Conservation (phyloP, 805 yeast species). For the Saccharomycopsis amapae region DNA sequence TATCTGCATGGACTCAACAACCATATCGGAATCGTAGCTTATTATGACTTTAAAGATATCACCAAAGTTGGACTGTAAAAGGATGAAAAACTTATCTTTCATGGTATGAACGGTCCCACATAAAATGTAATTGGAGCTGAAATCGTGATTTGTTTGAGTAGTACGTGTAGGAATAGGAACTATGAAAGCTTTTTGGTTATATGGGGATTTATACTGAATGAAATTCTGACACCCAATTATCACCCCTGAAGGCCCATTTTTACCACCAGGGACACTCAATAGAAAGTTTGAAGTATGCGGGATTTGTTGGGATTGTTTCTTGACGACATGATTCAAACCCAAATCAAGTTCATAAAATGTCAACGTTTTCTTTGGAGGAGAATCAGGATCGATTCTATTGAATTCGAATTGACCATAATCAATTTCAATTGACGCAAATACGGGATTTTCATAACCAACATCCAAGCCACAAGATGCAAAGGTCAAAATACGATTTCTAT, state of each 20-base stretch:
- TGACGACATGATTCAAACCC: slow-evolving; percentile 72
- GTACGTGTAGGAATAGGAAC: slow-evolving; percentile 52
- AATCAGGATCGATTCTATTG: slow-evolving; percentile 11
- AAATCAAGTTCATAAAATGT: slow-evolving; percentile 77
- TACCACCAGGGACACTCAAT: slow-evolving; percentile 64
- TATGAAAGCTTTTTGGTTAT: slow-evolving; percentile 28
- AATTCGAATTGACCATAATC: slow-evolving; percentile 36
- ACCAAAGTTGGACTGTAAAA: slow-evolving; percentile 66
- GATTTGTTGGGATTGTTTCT: slow-evolving; percentile 38
- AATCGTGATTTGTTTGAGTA: slow-evolving; percentile 18
- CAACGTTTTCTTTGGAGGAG: slow-evolving; percentile 32
- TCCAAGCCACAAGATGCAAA: slow-evolving; percentile 55
- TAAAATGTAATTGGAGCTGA: slow-evolving; percentile 34
- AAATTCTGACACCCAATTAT: slow-evolving; percentile 53
- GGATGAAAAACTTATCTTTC: slow-evolving; percentile 54
- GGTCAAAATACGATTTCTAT: slow-evolving; percentile 43
- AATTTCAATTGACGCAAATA: slow-evolving; percentile 73
- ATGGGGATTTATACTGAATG: slow-evolving; percentile 41
- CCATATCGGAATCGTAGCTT: slow-evolving; percentile 33
- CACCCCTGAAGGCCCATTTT: slow-evolving; percentile 66
- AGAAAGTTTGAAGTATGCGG: slow-evolving; percentile 41
- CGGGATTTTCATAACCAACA: slow-evolving; percentile 74
- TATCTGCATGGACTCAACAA: slow-evolving; percentile 38
- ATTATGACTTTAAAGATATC: slow-evolving; percentile 66
- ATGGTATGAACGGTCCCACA: slow-evolving; percentile 59